These are phyloP conservation scores for Emmonsia crescens DNA, from an alignment of 2,329 filamentous ascomycete genomes.

Conservation along the genomic window DNA sequence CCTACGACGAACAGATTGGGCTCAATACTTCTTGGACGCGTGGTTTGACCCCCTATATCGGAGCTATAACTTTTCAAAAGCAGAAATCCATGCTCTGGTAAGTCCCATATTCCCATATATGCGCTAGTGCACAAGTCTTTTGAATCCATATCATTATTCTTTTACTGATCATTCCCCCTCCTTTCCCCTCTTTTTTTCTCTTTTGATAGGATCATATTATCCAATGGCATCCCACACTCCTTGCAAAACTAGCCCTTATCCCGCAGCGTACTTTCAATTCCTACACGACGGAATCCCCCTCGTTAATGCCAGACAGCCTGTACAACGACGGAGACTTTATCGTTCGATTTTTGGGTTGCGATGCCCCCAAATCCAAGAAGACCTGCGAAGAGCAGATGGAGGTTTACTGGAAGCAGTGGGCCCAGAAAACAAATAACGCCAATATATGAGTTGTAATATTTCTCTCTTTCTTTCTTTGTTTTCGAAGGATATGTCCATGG, in stretches of 20 bases:
- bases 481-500: not conserved
- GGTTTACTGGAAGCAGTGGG: constrained; percentile 38
- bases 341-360: constrained; percentile 66
- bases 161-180: not conserved
- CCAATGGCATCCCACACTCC: constrained; percentile 94
- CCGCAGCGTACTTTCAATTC: constrained; percentile 75
- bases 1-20: constrained; percentile 76
- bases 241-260: constrained; percentile 81
- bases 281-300: constrained; percentile 47
- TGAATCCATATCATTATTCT: constrained; percentile 19
- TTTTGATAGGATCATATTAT: constrained; percentile 62
- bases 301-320: constrained; percentile 41
- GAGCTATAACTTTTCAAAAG: constrained; percentile 92
- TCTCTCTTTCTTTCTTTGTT: not conserved
- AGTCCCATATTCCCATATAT: constrained; percentile 19
- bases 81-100: constrained; percentile 82
- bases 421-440: constrained; percentile 20
- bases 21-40: constrained; percentile 80
- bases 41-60: constrained; percentile 96
- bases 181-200: not conserved
- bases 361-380: constrained; percentile 37
- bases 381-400: constrained; percentile 64
- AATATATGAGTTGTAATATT: not conserved
- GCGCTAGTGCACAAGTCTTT: not conserved
- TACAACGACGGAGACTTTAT: constrained; percentile 81